A percentile compares a stretch with the other conserved stretches of the same genome.
Evolutionary conservation across 2,329 filamentous ascomycete species (phyloP).

Genomic region (Exserohilum turcica): DNA sequence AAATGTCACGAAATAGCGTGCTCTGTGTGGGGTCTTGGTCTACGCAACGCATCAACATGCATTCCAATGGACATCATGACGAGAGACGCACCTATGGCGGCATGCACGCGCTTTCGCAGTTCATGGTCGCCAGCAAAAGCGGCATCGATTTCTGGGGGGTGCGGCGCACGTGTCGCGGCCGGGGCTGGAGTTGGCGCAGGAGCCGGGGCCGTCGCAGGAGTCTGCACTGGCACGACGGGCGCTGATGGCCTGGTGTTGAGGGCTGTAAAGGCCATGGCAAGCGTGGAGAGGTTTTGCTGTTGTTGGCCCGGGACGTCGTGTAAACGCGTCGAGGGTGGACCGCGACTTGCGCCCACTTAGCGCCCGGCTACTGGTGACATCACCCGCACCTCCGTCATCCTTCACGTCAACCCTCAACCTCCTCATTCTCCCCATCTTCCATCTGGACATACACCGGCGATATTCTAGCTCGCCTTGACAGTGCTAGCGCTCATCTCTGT

Average conservation of each 20-base stretch:
- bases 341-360: slow-evolving; percentile 21
- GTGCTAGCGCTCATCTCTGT: not conserved
- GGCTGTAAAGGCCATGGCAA: slow-evolving; percentile 30
- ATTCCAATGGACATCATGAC: not conserved
- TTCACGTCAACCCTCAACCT: too few species aligned
- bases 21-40: slow-evolving; percentile 42
- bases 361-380: slow-evolving; percentile 16
- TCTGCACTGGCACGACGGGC: slow-evolving; percentile 11
- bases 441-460: not conserved
- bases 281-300: slow-evolving; percentile 9
- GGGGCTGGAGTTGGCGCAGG: slow-evolving; percentile 1
- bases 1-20: slow-evolving; percentile 46
- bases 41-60: slow-evolving; percentile 10
- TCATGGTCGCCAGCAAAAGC: slow-evolving; percentile 44
- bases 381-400: slow-evolving; percentile 1
- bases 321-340: slow-evolving; percentile 12
- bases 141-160: slow-evolving; percentile 39
- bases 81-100: slow-evolving; percentile 40
- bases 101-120: slow-evolving; percentile 46
- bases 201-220: slow-evolving; percentile 4
- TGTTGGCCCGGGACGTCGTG: slow-evolving; percentile 8
- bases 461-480: too few species aligned
- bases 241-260: slow-evolving; percentile 24
- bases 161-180: slow-evolving; percentile 10
- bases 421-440: too few species aligned